A percentile compares a stretch with the other conserved stretches of the same genome.
Conservation (phyloP, 2,329 filamentous ascomycete genomes). For the Aspergillus neotritici region DNA sequence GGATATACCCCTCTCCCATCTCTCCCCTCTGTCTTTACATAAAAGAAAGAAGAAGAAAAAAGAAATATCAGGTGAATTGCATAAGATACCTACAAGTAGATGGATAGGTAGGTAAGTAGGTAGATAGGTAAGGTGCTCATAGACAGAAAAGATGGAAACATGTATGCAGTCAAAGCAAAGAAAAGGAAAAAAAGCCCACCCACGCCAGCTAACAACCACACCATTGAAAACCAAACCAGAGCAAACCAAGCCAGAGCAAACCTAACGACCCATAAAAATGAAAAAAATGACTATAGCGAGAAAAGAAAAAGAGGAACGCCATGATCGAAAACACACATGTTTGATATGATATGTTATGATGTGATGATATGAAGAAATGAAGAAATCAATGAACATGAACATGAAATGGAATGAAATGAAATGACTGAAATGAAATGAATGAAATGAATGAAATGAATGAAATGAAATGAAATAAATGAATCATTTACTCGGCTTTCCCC, state of each 20-base stretch:
- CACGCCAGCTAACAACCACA: constrained; percentile 1
- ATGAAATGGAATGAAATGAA: no score
- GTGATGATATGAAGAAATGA: constrained; percentile 1
- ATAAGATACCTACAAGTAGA: neutral
- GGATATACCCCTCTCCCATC: no score
- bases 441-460: neutral
- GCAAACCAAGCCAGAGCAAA: no score
- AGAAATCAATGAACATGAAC: no score
- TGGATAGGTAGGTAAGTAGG: neutral
- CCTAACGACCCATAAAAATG: neutral
- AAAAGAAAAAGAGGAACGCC: constrained; percentile 2
- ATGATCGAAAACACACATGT: no score
- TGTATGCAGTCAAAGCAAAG: no score
- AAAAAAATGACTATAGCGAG: neutral
- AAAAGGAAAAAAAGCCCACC: neutral
- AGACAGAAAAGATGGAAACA: neutral
- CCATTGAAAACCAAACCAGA: no score
- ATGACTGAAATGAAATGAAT: neutral
- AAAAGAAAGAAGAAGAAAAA: neutral
- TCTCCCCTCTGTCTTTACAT: no score
- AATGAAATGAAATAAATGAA: neutral
- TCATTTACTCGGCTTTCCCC: constrained; percentile 39
- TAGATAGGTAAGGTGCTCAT: neutral
- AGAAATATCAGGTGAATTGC: constrained; percentile 6
- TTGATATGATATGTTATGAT: no score